Conservation (phyloP, 2,329 filamentous ascomycete genomes). For the Plenodomus biglobosus region DNA sequence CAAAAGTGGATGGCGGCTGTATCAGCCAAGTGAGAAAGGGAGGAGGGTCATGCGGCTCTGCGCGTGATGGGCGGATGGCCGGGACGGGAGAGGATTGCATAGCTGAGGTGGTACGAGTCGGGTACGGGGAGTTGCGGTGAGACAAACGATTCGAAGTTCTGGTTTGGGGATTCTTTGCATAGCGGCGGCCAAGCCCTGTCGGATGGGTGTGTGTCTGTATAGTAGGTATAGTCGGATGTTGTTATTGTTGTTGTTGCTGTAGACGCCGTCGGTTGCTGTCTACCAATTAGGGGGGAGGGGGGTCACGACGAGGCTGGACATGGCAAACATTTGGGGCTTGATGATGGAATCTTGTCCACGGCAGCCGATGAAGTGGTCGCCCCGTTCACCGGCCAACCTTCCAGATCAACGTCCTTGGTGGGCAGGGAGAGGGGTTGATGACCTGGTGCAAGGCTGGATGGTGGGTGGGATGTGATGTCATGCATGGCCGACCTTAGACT, state of each 20-base stretch:
- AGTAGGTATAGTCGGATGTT: conserved; percentile 4
- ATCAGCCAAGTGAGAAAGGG: conserved; percentile 44
- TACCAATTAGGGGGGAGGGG: no score
- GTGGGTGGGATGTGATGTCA: no score
- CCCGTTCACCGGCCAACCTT: no score
- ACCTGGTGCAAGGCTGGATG: no score
- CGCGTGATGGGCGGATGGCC: not conserved
- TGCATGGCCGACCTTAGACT: not conserved
- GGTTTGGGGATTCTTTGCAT: conserved; percentile 6
- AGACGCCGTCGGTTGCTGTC: no score
- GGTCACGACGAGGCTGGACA: no score
- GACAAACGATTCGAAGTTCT: not conserved
- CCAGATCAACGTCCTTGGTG: no score
- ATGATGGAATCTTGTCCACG: no score
- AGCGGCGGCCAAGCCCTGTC: conserved; percentile 13
- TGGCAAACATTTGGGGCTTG: no score
- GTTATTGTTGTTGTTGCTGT: not conserved
- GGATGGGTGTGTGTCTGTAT: conserved; percentile 1
- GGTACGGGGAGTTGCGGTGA: not conserved
- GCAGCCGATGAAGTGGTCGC: no score
- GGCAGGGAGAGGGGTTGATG: no score
- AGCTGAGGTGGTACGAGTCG: not conserved
- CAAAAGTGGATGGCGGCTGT: conserved; percentile 85
- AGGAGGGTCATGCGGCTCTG: conserved; percentile 13
- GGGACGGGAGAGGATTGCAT: not conserved